Evolutionary conservation across 495 filamentous ascomycete genomes (phyloP), one percentile per base, ranked within the genome.

Genomic region (Xylaria sp.): DNA sequence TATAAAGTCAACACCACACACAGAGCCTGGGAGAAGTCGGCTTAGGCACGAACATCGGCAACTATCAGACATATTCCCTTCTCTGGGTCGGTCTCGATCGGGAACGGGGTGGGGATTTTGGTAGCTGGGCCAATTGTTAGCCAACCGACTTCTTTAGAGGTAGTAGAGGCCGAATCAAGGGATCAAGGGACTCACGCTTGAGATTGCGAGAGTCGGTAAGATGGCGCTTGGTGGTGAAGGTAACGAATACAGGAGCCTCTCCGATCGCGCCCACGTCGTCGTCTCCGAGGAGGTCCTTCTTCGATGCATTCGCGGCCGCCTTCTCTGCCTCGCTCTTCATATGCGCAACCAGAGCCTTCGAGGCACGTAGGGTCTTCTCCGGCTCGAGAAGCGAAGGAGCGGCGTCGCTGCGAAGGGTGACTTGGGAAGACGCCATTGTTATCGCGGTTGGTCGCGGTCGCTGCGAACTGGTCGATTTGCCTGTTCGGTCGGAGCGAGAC

Each of bases 191-290:
- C 71, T 72, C 68, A 31, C 96, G 95, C 84, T 97, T 97, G 65
- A 98, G 85, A 52, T 87, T 88, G 78, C 90, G 89, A 75, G 88
- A 87, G 76, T 94, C 90, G 66, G 88, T 84, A 68, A 95, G 90
- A 78, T 96, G 93, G 81, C 92, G 93, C 82, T 98, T 98, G 57
- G 94, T 97, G 58, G 93, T 93, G 62, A 99, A 82, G 14, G 90
- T 89, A 41, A 99, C 88, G 91, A 92, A 97, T 67, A 98, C 84
- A 3, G 93, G 88, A 1, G 80, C 78, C 70, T 87, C 83, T 70
- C 90, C 87, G 66, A 89, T 88, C 67, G 90, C 86, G 19, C 88
- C 84, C 41, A 82, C 83, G 61, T 86, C 85, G 50, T 87, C 86
- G 71, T 85, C 87, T 75, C 96, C 90, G 41, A 97, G 87, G 63